Evolutionary conservation across 495 filamentous ascomycete species (phyloP), one percentile per base, ranked within the genome.

Genomic region (Aspergillus steynii): DNA sequence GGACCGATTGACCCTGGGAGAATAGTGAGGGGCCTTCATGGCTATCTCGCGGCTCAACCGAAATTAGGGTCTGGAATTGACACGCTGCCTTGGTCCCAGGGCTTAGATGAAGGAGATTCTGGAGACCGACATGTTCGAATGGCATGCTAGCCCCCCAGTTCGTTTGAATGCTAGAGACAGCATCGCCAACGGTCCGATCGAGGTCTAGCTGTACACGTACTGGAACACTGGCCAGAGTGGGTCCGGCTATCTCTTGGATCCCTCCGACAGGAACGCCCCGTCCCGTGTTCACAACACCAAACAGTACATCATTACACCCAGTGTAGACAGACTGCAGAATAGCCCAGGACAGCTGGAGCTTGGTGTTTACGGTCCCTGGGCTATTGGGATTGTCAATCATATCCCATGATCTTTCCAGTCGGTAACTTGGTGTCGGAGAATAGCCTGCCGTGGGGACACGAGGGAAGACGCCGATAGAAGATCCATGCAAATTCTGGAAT

Each of bases 111-210:
- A 67, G 66, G 45, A 82, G 74, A 47, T 74, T 69, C 56, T 81
- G 79, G 45, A 82, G 65, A 12, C 80, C 80, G 26, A 71, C 50
- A 31, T 81, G 79, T 46, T 80, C 70, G 53, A 71, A 74, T 5
- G 68, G 62, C 31, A 74, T 72, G 25, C 72, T 59, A 12, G 65
- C 58, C 9, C 52, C 62, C 29, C 64, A 67, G 59, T 71, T 61
- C 15, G 56, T 29, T 31, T 81, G 78, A 4, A 82, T 53, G 14
- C 27, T 34, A 10, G 1, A 8, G 1, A 69, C 14, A 15, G 51
- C 50, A 0, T 56, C 51, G 0, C 31, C 45, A 9, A 65, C 29
- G 1, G 55, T 58, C 2, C 45, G 5, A 10, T 42, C 14, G 25
- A 27, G 5, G 29, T 34, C 2, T 7, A 61, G 51, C 8, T 42